Percentiles rank a stretch among this genome's conserved stretches.
These are phyloP conservation scores for Aaosphaeria arxii DNA, from an alignment of 2,329 filamentous ascomycete genomes.

Conservation along the genomic window DNA sequence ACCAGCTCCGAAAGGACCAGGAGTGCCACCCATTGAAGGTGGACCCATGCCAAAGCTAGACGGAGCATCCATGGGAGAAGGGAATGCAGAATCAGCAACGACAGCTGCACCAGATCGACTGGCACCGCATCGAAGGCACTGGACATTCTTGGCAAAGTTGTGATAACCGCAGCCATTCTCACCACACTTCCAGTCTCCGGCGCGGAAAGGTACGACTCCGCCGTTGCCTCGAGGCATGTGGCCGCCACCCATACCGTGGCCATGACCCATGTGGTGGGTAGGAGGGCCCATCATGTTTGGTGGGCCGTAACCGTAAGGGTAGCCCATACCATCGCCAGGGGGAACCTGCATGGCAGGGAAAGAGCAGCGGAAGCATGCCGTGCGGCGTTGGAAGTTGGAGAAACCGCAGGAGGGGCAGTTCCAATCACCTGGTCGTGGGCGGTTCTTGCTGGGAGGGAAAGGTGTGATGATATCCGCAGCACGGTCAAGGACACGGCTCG, in stretches of 20 bases:
- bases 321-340: slow-evolving; percentile 66
- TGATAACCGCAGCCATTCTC: slow-evolving; percentile 97
- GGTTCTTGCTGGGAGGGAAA: slow-evolving; percentile 98
- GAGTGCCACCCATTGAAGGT: slow-evolving; percentile 76
- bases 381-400: slow-evolving; percentile 98
- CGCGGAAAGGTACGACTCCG: slow-evolving; percentile 91
- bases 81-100: slow-evolving; percentile 89
- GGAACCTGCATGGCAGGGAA: slow-evolving; percentile 90
- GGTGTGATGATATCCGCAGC: slow-evolving; percentile 94
- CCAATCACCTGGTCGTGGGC: slow-evolving; percentile 95
- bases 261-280: slow-evolving; percentile 62
- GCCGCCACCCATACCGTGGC: slow-evolving; percentile 44
- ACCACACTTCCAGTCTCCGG: slow-evolving; percentile 98
- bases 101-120: slow-evolving; percentile 91
- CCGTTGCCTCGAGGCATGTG: slow-evolving; percentile 73
- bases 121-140: slow-evolving; percentile 92
- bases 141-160: slow-evolving; percentile 99
- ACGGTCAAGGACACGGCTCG: slow-evolving; percentile 92
- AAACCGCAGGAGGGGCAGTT: slow-evolving; percentile 98
- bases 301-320: slow-evolving; percentile 54
- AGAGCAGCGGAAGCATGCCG: slow-evolving; percentile 97
- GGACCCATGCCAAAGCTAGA: slow-evolving; percentile 83
- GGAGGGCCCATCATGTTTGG: slow-evolving; percentile 59
- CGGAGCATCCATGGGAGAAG: slow-evolving; percentile 82
- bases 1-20: slow-evolving; percentile 64